phyloP scores from a whole-genome alignment of 768 basidiomycete genomes.

The Amanita muscaria region DNA sequence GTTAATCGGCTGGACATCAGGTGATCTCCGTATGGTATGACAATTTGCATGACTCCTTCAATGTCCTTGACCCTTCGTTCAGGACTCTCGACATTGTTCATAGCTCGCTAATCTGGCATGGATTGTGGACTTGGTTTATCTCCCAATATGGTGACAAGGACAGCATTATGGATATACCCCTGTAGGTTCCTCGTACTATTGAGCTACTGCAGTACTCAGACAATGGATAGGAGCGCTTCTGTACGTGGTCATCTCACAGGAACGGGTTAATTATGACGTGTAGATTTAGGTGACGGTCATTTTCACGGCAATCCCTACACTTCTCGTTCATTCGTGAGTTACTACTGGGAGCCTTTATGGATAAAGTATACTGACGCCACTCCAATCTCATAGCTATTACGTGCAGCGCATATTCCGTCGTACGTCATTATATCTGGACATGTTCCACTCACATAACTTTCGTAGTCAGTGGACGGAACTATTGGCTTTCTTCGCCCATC shows the following conservation, averaged over 20 bases:
- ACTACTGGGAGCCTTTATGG: too few species aligned
- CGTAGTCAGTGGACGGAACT: conserved; percentile 20
- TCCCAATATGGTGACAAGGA: conserved; percentile 12
- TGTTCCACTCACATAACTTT: neutral
- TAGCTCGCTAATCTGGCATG: conserved; percentile 17
- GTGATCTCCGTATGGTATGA: conserved; percentile 3
- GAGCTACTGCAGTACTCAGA: neutral
- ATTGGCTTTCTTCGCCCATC: conserved; percentile 16
- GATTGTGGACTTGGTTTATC: conserved; percentile 22
- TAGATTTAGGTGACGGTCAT: conserved; percentile 15
- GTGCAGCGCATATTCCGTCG: conserved; percentile 19
- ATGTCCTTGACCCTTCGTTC: neutral
- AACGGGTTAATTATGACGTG: conserved; percentile 3
- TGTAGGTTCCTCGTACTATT: conserved; percentile 12
- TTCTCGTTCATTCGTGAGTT: conserved; percentile 21
- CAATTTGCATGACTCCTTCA: neutral
- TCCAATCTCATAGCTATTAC: conserved; percentile 18
- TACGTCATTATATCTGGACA: conserved; percentile 7
- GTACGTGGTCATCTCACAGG: neutral
- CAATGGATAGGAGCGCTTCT: neutral
- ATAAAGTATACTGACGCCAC: too few species aligned
- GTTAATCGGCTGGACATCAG: neutral
- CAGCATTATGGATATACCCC: conserved; percentile 16
- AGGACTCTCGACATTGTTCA: conserved; percentile 21
- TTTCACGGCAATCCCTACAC: conserved; percentile 20